Conservation (phyloP, 768 basidiomycete genomes). For the Podaxis sp. region DNA sequence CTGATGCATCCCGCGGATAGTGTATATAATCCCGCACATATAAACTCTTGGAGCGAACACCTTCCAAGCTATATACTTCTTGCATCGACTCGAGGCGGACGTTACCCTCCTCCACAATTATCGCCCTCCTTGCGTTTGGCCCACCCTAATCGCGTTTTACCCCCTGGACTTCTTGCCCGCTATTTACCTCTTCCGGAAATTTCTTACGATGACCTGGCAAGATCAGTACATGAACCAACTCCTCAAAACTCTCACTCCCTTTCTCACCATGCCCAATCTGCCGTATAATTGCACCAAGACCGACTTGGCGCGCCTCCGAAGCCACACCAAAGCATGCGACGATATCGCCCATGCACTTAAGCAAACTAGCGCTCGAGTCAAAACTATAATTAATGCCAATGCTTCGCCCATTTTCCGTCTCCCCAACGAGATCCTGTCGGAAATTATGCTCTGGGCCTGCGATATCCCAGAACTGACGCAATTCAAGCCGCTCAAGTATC, state of each 20-base stretch:
- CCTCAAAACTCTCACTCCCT: slow-evolving; percentile 1
- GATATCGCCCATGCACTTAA: slow-evolving; percentile 6
- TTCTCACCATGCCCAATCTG: slow-evolving; percentile 1
- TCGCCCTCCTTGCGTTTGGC: neutral
- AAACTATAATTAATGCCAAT: slow-evolving; percentile 5
- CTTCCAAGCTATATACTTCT: neutral
- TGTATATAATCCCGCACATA: slow-evolving; percentile 9
- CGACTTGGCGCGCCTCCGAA: slow-evolving; percentile 3
- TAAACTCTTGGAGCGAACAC: neutral
- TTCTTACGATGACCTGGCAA: slow-evolving; percentile 11
- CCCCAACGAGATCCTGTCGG: slow-evolving; percentile 11
- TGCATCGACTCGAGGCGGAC: neutral
- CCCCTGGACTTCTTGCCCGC: neutral
- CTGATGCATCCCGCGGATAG: neutral
- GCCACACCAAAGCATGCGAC: slow-evolving; percentile 6
- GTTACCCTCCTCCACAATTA: neutral
- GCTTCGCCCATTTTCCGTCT: slow-evolving; percentile 12
- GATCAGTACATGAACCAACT: slow-evolving; percentile 8
- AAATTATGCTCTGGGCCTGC: slow-evolving; percentile 11
- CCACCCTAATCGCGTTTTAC: neutral
- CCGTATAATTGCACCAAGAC: neutral
- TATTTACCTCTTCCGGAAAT: neutral
- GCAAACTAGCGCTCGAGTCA: slow-evolving; percentile 6
- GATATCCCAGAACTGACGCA: slow-evolving; percentile 9
- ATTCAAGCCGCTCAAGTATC: slow-evolving; percentile 10